Base-by-base conservation (phyloP, 345 rosid genomes). In the Rhizophora mangle region DNA sequence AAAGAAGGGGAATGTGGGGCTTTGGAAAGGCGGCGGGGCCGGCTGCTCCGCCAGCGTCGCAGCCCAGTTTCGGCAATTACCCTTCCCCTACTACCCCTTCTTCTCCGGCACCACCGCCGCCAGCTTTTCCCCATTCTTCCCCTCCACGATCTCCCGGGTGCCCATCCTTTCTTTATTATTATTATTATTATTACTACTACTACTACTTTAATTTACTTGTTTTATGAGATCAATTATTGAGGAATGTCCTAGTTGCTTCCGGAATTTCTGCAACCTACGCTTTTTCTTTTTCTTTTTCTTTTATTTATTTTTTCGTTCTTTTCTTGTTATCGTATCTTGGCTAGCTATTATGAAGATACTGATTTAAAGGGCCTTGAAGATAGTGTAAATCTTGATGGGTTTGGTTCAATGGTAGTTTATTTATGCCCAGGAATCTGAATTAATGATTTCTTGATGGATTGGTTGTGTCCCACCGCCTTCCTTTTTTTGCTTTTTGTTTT, bases 21-120 rank as follows among this genome's bases (percentile, higher is more conserved):
- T 88, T 88, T 63, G 83, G 87, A 58, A 83, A 58, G 72, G 31
- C 72, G 0, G 79, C 87, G 7, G 90, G 89, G 8, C 93, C 93
- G 6, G 21, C 76, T 1, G 72, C 20, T 36, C 69, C 73, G 4
- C 39, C 76, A 18, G 59, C 62, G 24, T 53, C 75, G 8, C 26
- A 70, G 3, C 75, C 70, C 54, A 72, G 46, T 1, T 76, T 84
- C 34, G 83, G 83, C 32, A 67, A 69, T 37, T 62, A 34, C 51
- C 37, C 75, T 72, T 82, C 73, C 29, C 83, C 79, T 62, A 36
- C 79, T 51, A 37, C 79, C 19, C 57, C 71, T 29, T 53, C 80
- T 59, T 59, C 78, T 39, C 24, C 69, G 32, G 43, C 78, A 20
- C 57, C 69, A 21, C 71, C 59, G 62, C 64, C 75, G 20, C 77